Evolutionary conservation across 768 basidiomycete species (phyloP).

Genomic region (Leccinum broughii): DNA sequence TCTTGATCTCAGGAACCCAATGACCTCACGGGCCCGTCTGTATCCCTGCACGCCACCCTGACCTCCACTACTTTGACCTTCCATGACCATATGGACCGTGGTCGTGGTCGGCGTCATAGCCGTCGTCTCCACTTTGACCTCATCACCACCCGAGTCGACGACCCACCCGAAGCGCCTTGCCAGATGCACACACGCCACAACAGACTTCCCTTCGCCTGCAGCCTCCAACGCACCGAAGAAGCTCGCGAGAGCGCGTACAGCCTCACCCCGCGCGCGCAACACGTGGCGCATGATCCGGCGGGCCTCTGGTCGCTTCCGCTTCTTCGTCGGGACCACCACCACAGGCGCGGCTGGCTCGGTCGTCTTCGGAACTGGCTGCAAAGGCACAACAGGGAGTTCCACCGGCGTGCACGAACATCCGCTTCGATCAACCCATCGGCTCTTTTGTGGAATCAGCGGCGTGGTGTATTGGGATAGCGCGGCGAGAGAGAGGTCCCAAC

Average conservation of each 20-base stretch:
- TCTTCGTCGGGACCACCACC: constrained; percentile 6
- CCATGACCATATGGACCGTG: constrained; percentile 25
- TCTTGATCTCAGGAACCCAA: constrained; percentile 62
- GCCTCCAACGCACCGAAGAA: constrained; percentile 68
- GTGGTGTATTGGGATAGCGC: constrained; percentile 73
- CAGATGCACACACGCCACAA: constrained; percentile 53
- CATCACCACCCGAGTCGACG: constrained; percentile 21
- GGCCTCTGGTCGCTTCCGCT: constrained; percentile 60
- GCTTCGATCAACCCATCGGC: constrained; percentile 65
- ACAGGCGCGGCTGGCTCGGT: constrained; percentile 39
- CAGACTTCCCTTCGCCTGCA: constrained; percentile 44
- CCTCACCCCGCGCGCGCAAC: constrained; percentile 81
- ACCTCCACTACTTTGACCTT: background rate
- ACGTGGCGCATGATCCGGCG: constrained; percentile 88
- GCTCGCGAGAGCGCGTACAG: constrained; percentile 69
- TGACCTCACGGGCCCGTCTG: constrained; percentile 69
- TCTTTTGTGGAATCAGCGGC: constrained; percentile 64
- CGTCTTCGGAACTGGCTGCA: background rate
- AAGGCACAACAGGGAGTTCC: constrained; percentile 13
- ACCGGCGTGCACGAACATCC: constrained; percentile 33
- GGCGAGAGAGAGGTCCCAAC: constrained; percentile 77
- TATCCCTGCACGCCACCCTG: constrained; percentile 43
- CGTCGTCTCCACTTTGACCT: constrained; percentile 25
- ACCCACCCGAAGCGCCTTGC: constrained; percentile 42
- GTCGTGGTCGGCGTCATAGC: constrained; percentile 15